Base-by-base conservation (phyloP, 2,329 filamentous ascomycete genomes). In the Fusarium nygamai region DNA sequence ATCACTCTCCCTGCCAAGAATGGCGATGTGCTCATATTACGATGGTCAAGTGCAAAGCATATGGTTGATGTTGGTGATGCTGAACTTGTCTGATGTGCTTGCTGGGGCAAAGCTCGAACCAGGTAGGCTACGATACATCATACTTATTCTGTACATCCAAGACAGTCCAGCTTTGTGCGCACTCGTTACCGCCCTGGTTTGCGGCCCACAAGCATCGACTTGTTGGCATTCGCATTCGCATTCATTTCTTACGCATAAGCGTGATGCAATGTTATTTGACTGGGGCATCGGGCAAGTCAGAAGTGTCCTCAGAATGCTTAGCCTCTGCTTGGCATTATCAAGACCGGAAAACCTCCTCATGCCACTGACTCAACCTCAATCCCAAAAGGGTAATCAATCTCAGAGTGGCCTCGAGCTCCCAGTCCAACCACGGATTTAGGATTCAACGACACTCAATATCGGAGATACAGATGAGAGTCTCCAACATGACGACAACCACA, bases 41-140 rank as follows among this genome's bases (percentile, higher is more conserved):
- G 92, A 71, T 93, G 92, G 88, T 93, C 93, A 20, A 94, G 95
- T 80, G 90, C 94, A 3, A 94, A 91, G 81, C 78, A 80, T 8
- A 79, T 91, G 54, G 86, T 92, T 14, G 86, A 89, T 27, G 82
- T 83, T 13, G 88, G 87, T 2, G 84, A 87, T 60, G 88, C 90
- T 29, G 90, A 91, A 80, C 82, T 91, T 68, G 88, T 91, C 31
- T 91, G 84, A 88, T 36, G 22, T 13, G 38, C 36, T 36, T 33
- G 31, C 31, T 22, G 14, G 38, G 29, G 20, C 53, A 29, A 51
- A 67, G 29, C 24, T 38, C 44, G 24, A 34, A 33, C 22, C 22
- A 46, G 44, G 44, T 36, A 51, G 34, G 48, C 19, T 20, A 38
- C n/a, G 24, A 34, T 24, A 29, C 31, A 20, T 24, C 41, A 9